Evolutionary conservation across 2,329 filamentous ascomycete genomes (phyloP).

Genomic region (Diplodia scrobiculata): DNA sequence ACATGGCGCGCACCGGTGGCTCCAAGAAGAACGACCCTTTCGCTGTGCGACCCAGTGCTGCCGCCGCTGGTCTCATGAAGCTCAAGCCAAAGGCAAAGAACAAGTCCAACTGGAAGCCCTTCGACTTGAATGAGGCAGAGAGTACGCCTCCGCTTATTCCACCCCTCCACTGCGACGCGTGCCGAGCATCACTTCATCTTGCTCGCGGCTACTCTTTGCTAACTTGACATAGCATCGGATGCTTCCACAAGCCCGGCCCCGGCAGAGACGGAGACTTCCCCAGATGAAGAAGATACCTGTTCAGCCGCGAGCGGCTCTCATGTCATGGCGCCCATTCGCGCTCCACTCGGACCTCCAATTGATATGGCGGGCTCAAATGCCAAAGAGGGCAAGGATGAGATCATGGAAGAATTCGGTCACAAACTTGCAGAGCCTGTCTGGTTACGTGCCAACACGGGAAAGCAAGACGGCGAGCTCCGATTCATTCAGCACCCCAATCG

Average conservation of each 20-base stretch:
- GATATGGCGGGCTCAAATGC: conserved; percentile 27
- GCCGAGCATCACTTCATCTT: neutral
- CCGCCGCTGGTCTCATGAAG: conserved; percentile 35
- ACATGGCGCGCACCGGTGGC: conserved; percentile 38
- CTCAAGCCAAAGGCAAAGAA: conserved; percentile 33
- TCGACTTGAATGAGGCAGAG: conserved; percentile 34
- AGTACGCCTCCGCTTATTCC: conserved; percentile 19
- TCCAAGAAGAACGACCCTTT: conserved; percentile 31
- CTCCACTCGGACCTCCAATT: conserved; percentile 26
- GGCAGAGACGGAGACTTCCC: neutral
- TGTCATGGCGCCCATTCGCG: conserved; percentile 3
- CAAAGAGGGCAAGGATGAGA: conserved; percentile 33
- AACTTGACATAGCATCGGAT: neutral
- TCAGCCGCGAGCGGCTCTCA: neutral
- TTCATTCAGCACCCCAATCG: conserved; percentile 54
- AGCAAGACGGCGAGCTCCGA: conserved; percentile 47
- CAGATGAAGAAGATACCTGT: neutral
- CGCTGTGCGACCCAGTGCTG: neutral
- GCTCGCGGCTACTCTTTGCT: neutral
- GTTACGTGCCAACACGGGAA: conserved; percentile 41
- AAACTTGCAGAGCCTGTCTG: conserved; percentile 47
- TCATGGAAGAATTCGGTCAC: conserved; percentile 47
- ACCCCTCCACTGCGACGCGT: neutral
- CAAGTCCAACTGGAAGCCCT: conserved; percentile 34
- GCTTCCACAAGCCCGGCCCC: neutral